A percentile compares a stretch with the other conserved stretches of the same genome.
phyloP scores from a whole-genome alignment of 331 rosid genomes.

The Malus hybrid region DNA sequence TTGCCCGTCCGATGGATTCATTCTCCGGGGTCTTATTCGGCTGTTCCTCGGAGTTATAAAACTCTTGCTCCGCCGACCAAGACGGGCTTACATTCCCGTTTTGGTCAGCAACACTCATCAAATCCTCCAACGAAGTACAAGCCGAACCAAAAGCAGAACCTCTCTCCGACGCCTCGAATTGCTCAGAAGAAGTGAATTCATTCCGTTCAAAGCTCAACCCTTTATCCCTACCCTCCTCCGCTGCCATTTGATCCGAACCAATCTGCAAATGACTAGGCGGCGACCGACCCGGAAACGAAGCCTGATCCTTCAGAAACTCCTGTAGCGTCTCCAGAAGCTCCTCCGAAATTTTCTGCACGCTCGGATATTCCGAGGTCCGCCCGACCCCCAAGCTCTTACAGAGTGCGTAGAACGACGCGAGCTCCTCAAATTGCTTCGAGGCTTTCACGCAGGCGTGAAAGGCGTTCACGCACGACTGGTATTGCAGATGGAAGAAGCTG shows the following conservation, averaged over 20 bases:
- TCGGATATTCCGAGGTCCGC: conserved; percentile 69
- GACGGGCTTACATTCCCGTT: conserved; percentile 16
- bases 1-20: background rate
- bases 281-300: conserved; percentile 31
- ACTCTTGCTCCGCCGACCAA: conserved; percentile 22
- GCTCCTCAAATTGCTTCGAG: conserved; percentile 61
- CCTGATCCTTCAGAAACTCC: conserved; percentile 70
- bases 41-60: conserved; percentile 11
- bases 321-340: conserved; percentile 66
- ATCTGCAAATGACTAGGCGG: background rate
- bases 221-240: background rate
- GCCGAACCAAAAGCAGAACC: conserved; percentile 33
- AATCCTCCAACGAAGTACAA: conserved; percentile 54
- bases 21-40: conserved; percentile 12
- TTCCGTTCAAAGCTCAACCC: background rate
- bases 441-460: conserved; percentile 70
- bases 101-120: conserved; percentile 27
- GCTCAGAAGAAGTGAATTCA: conserved; percentile 9
- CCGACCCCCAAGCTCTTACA: conserved; percentile 61
- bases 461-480: conserved; percentile 41
- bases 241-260: background rate
- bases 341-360: conserved; percentile 57
- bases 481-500: conserved; percentile 53
- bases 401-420: conserved; percentile 38
- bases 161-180: conserved; percentile 24